Conservation (phyloP, 768 basidiomycete genomes). For the Termitomyces sp. region DNA sequence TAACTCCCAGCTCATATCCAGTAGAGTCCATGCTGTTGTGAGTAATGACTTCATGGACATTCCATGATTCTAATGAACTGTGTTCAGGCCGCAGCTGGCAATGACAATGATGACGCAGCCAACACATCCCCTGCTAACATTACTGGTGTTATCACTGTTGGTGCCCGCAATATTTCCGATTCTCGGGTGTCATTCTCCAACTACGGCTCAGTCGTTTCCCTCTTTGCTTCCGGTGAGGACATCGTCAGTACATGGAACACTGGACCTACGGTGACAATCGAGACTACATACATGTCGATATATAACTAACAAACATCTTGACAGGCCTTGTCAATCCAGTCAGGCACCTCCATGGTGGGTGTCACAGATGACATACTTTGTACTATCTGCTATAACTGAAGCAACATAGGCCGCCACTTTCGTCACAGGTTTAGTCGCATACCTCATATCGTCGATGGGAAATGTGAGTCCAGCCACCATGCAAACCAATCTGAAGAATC, state of each 20-base stretch:
- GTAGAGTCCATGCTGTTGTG: constrained; percentile 1
- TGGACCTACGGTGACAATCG: too few relatives aligned
- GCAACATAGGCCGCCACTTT: too few relatives aligned
- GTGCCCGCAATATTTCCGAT: constrained; percentile 22
- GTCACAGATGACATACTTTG: not conserved
- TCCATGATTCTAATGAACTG: not conserved
- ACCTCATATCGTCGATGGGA: too few relatives aligned
- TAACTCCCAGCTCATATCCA: not conserved
- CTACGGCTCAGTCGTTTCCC: too few relatives aligned
- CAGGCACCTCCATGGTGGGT: constrained; percentile 14
- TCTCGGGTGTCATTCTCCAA: constrained; percentile 20
- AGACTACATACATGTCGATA: constrained; percentile 17
- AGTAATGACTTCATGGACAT: not conserved
- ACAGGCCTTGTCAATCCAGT: too few relatives aligned
- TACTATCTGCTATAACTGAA: not conserved
- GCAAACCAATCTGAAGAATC: not conserved
- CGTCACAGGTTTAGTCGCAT: too few relatives aligned
- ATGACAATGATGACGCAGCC: not conserved
- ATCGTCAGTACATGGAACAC: too few relatives aligned
- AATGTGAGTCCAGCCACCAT: too few relatives aligned
- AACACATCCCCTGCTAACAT: too few relatives aligned
- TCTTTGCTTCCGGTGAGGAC: too few relatives aligned
- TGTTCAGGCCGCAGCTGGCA: constrained; percentile 10
- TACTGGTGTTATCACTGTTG: constrained; percentile 6
- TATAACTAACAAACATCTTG: too few relatives aligned